Evolutionary conservation across 2,329 filamentous ascomycete species (phyloP).

Genomic region (Talaromyces rugulosus): DNA sequence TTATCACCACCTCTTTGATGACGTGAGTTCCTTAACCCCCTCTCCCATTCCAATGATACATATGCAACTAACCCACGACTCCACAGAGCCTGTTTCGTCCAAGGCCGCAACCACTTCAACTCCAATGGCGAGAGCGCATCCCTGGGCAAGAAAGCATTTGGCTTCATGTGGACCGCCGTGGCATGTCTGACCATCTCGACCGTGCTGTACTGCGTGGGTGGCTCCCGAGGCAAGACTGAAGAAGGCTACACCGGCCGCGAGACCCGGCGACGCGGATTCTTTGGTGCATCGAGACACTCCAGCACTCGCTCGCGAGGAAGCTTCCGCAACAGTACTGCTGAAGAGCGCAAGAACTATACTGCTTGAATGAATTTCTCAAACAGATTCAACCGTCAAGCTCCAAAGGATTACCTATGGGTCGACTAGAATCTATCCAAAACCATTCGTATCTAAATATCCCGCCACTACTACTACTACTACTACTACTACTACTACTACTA

Average conservation of each 20-base stretch:
- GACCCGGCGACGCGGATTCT: conserved; percentile 35
- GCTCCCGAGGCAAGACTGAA: conserved; percentile 28
- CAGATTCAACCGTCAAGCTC: background rate
- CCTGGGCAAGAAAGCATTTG: conserved; percentile 57
- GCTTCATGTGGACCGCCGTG: conserved; percentile 59
- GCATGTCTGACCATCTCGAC: conserved; percentile 53
- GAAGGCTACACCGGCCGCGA: conserved; percentile 33
- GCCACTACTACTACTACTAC: background rate
- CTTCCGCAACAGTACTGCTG: background rate
- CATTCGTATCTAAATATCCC: background rate
- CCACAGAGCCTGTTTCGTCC: conserved; percentile 55
- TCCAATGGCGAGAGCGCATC: conserved; percentile 43
- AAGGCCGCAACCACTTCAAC: conserved; percentile 55
- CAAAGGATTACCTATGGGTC: background rate
- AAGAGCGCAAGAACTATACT: conserved; percentile 6
- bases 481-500: too few species aligned
- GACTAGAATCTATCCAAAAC: background rate
- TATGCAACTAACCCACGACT: background rate
- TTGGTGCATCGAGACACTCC: conserved; percentile 17
- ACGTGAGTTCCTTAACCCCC: conserved; percentile 46
- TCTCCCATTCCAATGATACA: background rate
- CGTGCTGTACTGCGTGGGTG: conserved; percentile 53
- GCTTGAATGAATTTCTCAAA: background rate
- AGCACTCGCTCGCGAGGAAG: conserved; percentile 12
- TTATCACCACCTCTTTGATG: conserved; percentile 55